These are phyloP conservation scores for Macrocybe sp. DNA, from an alignment of 1,284 basidiomycete genomes.

Conservation along the genomic window DNA sequence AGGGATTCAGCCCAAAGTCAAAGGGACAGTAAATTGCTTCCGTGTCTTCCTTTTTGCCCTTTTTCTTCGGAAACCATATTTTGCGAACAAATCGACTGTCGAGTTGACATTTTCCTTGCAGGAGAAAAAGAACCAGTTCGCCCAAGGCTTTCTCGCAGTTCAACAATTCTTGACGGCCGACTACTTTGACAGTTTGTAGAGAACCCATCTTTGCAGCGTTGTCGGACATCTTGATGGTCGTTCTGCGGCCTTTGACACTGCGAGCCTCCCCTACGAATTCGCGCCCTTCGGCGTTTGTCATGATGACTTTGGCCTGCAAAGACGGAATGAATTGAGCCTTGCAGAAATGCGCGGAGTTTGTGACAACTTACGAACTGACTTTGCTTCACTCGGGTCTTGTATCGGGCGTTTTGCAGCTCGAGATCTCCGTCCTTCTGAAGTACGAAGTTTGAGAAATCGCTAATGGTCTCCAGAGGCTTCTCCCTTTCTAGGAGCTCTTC, in stretches of 20 bases:
- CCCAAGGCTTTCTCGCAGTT: constrained; percentile 31
- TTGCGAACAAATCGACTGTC: constrained; percentile 24
- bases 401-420: constrained; percentile 28
- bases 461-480: constrained; percentile 19
- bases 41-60: neutral
- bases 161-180: constrained; percentile 30
- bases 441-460: constrained; percentile 17
- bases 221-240: constrained; percentile 21
- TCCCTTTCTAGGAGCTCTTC: constrained; percentile 20
- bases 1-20: constrained; percentile 21
- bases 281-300: constrained; percentile 21
- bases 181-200: constrained; percentile 25
- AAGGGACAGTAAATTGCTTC: neutral
- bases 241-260: constrained; percentile 24
- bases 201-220: constrained; percentile 8
- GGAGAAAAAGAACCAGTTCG: constrained; percentile 24
- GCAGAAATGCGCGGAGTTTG: neutral
- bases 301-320: constrained; percentile 22
- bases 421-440: constrained; percentile 15
- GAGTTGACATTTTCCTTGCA: constrained; percentile 23
- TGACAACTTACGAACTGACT: constrained; percentile 23
- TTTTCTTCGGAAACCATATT: constrained; percentile 28
- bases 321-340: neutral
- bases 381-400: constrained; percentile 28
- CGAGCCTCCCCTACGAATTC: constrained; percentile 23